Percentiles rank a stretch among this genome's conserved stretches.
Conservation (phyloP, 305 asterid genomes). For the Vinca major region DNA sequence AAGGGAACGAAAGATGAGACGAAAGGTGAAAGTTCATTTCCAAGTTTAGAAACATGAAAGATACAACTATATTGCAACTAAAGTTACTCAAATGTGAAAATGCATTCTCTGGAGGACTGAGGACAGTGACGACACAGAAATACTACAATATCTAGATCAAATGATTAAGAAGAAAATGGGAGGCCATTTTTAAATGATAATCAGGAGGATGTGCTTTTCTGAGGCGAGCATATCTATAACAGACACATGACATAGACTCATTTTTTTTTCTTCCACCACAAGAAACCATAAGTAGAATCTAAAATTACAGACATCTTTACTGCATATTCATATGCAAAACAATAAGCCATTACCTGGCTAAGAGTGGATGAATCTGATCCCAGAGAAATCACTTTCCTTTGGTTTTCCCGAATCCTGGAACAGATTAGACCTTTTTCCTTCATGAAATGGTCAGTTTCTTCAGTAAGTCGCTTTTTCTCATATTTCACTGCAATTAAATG, state of each 20-base stretch:
- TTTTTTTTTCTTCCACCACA: neutral
- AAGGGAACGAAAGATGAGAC: neutral
- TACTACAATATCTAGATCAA: neutral
- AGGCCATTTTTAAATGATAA: neutral
- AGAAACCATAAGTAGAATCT: neutral
- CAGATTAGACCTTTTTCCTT: conserved; percentile 50
- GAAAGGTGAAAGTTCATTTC: neutral
- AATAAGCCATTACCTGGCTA: conserved; percentile 38
- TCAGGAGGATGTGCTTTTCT: neutral
- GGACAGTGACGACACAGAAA: neutral
- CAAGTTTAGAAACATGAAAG: neutral
- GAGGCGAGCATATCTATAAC: conserved; percentile 1
- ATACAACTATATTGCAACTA: neutral
- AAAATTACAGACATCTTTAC: neutral
- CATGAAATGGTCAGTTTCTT: conserved; percentile 44
- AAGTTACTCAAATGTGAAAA: neutral
- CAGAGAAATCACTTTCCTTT: conserved; percentile 44
- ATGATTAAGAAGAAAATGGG: neutral
- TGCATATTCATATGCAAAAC: neutral
- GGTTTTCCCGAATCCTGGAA: conserved; percentile 52
- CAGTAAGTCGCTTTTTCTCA: conserved; percentile 45
- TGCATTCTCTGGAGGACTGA: neutral
- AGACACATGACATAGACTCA: too few species aligned
- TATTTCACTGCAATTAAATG: conserved; percentile 45
- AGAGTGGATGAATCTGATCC: conserved; percentile 60